Base-by-base conservation (phyloP, 345 rosid genomes). In the Bruguiera gymnorhiza region DNA sequence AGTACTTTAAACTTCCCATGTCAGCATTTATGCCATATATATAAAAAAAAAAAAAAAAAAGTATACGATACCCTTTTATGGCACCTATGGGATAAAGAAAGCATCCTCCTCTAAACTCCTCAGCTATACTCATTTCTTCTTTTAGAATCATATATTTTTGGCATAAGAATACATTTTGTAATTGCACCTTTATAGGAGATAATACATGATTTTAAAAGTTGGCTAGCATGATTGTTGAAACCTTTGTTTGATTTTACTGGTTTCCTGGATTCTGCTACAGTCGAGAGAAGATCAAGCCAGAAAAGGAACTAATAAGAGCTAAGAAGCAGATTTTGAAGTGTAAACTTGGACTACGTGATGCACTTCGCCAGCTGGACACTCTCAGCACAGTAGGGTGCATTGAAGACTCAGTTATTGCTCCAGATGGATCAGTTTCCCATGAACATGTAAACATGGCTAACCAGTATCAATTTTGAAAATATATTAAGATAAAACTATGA, bases 361-460 rank as follows among this genome's bases (percentile, higher is more conserved):
- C 81, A 61, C 80, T 96, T 79, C 86, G 63, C 70, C 91, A 86
- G 83, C 78, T 96, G 74, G 98, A 92, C 81, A 69, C 77, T 60
- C 92, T 96, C 67, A 90, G 98, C 76, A 83, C 87, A 4, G 91
- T 84, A 36, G 97, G 99, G 66, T 76, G 92, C 23, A 96, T 96
- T 46, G 96, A 89, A 75, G 93, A 83, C 72, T 79, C 92, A 20
- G 91, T 82, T 65, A 92, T 92, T 68, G 97, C 97, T 75, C 84
- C 96, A 27, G 98, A 96, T 86, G 99, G 99, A 58, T 90, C 97
- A 69, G 87, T 92, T 73, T 85, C 92, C 77, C 97, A 92, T 82
- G 98, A 92, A 82, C 88, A 90, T 81, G 99, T 96, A 86, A 84
- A 63, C 30, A 59, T 63, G 60, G 51, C 32, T 46, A 50, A 63